These are phyloP conservation scores for Boletus reticuloceps DNA, from an alignment of 768 basidiomycete genomes.

Conservation along the genomic window DNA sequence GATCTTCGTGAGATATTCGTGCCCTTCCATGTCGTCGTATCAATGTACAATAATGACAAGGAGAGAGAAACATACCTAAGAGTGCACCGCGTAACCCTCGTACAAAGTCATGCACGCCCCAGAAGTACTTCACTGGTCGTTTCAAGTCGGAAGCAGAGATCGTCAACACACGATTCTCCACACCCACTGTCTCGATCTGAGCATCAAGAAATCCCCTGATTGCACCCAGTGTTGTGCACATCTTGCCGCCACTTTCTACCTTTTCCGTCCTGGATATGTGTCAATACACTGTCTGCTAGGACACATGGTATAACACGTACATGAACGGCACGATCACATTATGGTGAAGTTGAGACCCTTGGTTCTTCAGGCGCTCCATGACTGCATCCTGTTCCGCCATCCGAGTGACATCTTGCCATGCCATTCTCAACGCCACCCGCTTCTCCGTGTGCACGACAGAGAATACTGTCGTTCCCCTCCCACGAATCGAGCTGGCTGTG, in stretches of 20 bases:
- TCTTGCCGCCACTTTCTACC: background rate
- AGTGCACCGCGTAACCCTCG: background rate
- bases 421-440: background rate
- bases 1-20: background rate
- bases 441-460: background rate
- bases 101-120: background rate
- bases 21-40: background rate
- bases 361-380: background rate
- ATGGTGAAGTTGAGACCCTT: background rate
- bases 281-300: background rate
- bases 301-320: background rate
- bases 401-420: background rate
- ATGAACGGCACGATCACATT: background rate
- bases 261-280: background rate
- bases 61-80: background rate
- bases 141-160: background rate
- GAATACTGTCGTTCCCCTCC: background rate
- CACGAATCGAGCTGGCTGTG: background rate
- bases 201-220: background rate
- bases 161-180: background rate
- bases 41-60: background rate
- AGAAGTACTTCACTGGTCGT: background rate
- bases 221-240: background rate
- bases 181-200: background rate
- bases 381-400: background rate